Base-by-base conservation (phyloP, 371 early-diverging fungal species). In the Mucor ambiguus region DNA sequence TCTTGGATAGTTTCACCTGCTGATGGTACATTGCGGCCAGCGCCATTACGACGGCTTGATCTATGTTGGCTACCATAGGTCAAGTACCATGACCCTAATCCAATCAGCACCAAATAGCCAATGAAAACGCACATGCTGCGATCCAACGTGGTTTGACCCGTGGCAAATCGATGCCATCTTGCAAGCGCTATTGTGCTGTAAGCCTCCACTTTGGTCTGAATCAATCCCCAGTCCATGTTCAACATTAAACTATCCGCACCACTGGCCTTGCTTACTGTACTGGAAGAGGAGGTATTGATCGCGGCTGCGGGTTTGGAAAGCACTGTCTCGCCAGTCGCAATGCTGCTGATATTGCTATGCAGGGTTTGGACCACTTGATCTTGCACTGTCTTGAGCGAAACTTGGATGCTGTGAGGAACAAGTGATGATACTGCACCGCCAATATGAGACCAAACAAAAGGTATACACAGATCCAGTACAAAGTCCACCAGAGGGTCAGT, bases 401-500 rank as follows among this genome's bases (percentile, higher is more conserved):
- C 0, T 9, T 60, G 68, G 10, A 68, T 62, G 1, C 44, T 44
- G 46, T 57, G 20, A 14, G 66, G 70, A 9, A 63, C 28, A 16
- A 67, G 9, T 1, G 62, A 61, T 41, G 62, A 55, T 4, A 68
- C 28, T 37, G 49, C 29, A 9, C 43, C 38, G 26, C 60, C 70
- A 41, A 65, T 64, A 24, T 64, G 70, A 30, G 85, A 73, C 60
- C 79, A 58, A 28, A 71, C 37, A 20, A 30, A 72, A 28, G 72
- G 69, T 55, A 72, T n/a, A 30, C 65, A 65, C 11, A 72, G 68
- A 74, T 87, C 87, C 30, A 87, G 48, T 1, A 78, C 61, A 26
- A 82, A 74, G 63, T 87, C 86, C 16, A 84, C 80, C 4, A 85
- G 32, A 0, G 86, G 85, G 58, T 87, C 87, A 3, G 83, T 87